Conservation (phyloP, 352 stramenopile species). For the Phytophthora cactorum region DNA sequence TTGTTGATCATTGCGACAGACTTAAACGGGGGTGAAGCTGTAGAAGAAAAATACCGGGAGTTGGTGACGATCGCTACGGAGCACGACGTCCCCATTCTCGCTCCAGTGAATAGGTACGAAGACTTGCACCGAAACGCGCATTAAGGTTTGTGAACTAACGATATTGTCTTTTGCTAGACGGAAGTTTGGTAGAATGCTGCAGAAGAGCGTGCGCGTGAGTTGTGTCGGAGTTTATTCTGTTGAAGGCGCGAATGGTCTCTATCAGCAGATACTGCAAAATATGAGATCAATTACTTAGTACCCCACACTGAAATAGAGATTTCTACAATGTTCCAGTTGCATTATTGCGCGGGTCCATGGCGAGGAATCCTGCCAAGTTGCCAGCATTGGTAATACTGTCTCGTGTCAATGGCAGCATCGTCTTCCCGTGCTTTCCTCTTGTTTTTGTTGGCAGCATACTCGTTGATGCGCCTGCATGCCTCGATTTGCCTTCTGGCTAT, state of each 20-base stretch:
- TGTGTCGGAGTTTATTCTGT: constrained; percentile 95
- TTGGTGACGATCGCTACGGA: constrained; percentile 73
- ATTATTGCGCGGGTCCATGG: constrained; percentile 4
- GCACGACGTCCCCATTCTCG: constrained; percentile 56
- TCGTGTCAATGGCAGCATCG: constrained; percentile 22
- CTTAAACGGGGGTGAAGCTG: constrained; percentile 74
- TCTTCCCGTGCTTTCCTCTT: constrained; percentile 34
- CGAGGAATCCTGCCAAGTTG: constrained; percentile 26
- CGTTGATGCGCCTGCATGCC: constrained; percentile 48
- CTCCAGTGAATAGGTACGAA: constrained; percentile 50
- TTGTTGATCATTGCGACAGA: constrained; percentile 92
- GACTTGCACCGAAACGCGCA: not conserved
- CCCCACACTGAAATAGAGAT: not conserved
- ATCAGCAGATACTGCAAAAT: constrained; percentile 45
- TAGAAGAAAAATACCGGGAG: constrained; percentile 87
- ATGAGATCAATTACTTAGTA: not conserved
- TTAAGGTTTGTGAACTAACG: not conserved
- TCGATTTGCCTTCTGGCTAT: constrained; percentile 44
- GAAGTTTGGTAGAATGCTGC: constrained; percentile 90
- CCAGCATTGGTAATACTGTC: constrained; percentile 56
- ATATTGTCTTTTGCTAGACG: constrained; percentile 54
- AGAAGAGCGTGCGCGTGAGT: constrained; percentile 94
- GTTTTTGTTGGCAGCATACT: constrained; percentile 37
- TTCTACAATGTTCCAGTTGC: not conserved
- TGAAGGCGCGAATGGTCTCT: constrained; percentile 94